A percentile compares a stretch with the other conserved stretches of the same genome.
Conservation (phyloP, 164 flowering plant species). For the Vitis rotundifolia region DNA sequence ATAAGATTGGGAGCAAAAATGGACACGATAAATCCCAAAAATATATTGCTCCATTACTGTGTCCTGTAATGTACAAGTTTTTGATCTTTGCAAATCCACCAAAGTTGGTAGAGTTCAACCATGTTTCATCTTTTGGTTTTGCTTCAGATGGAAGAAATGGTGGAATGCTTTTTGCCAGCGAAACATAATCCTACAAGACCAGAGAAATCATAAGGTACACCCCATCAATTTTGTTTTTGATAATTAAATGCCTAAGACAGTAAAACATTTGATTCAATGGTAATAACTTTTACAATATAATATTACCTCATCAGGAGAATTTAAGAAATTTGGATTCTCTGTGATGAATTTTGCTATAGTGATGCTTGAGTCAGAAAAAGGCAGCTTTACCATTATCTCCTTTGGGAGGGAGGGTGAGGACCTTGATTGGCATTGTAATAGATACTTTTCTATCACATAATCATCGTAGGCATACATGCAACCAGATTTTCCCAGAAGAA, state of each 20-base stretch:
- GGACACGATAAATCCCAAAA: conserved; percentile 88
- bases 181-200: conserved; percentile 47
- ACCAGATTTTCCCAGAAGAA: conserved; percentile 75
- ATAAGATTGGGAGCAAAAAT: conserved; percentile 46
- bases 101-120: conserved; percentile 29
- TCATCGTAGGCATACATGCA: conserved; percentile 65
- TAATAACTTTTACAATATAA: background rate
- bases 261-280: background rate
- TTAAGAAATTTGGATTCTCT: conserved; percentile 23
- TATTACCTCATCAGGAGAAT: conserved; percentile 57
- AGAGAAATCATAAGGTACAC: conserved; percentile 3
- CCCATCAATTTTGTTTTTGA: background rate
- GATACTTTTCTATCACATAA: conserved; percentile 64
- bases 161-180: conserved; percentile 40
- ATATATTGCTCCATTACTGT: conserved; percentile 71
- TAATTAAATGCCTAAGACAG: background rate
- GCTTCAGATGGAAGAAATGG: conserved; percentile 54
- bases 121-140: conserved; percentile 48
- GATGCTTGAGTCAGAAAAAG: conserved; percentile 66
- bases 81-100: conserved; percentile 58
- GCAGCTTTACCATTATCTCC: conserved; percentile 63
- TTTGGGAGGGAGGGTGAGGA: conserved; percentile 79
- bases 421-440: conserved; percentile 64
- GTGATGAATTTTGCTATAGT: conserved; percentile 56
- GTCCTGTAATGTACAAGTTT: conserved; percentile 82